These are phyloP conservation scores for Neurospora hispaniola DNA, from an alignment of 495 filamentous ascomycete genomes.

Conservation along the genomic window DNA sequence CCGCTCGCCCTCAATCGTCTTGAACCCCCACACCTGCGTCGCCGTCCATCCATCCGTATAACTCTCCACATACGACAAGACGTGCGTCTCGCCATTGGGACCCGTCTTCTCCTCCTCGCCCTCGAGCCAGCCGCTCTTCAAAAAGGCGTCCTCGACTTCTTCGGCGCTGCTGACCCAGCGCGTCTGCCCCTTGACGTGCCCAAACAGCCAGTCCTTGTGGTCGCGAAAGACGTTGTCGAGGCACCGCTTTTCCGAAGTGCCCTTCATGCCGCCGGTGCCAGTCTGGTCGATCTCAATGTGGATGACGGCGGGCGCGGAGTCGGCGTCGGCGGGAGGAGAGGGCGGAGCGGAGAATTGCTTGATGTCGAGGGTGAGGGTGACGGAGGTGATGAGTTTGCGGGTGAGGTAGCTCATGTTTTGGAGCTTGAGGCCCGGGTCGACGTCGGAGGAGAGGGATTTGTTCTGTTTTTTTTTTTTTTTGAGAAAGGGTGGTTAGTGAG, in stretches of 20 bases:
- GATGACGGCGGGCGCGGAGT: conserved; percentile 29
- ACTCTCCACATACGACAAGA: conserved; percentile 47
- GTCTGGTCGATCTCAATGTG: conserved; percentile 79
- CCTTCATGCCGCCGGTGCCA: conserved; percentile 62
- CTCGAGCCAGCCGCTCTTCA: conserved; percentile 42
- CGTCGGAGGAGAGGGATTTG: conserved; percentile 61
- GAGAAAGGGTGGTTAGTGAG: background rate
- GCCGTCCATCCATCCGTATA: conserved; percentile 48
- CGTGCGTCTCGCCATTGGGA: conserved; percentile 33
- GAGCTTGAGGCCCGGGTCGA: conserved; percentile 62
- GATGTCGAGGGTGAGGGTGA: conserved; percentile 61
- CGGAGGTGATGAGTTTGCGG: conserved; percentile 63
- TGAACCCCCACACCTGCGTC: conserved; percentile 46
- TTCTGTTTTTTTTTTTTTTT: conserved; percentile 42
- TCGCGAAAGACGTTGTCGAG: conserved; percentile 61
- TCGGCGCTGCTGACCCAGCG: conserved; percentile 33
- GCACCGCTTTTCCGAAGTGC: conserved; percentile 58
- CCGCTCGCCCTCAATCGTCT: conserved; percentile 44
- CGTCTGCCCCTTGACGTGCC: conserved; percentile 51
- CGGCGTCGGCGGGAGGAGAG: conserved; percentile 24
- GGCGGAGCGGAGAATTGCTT: conserved; percentile 49
- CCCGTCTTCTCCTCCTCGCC: conserved; percentile 39
- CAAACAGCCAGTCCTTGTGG: conserved; percentile 77
- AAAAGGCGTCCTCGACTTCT: conserved; percentile 32
- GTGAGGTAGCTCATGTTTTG: conserved; percentile 78